phyloP scores from a whole-genome alignment of 768 basidiomycete genomes.

The Suillus paluster region DNA sequence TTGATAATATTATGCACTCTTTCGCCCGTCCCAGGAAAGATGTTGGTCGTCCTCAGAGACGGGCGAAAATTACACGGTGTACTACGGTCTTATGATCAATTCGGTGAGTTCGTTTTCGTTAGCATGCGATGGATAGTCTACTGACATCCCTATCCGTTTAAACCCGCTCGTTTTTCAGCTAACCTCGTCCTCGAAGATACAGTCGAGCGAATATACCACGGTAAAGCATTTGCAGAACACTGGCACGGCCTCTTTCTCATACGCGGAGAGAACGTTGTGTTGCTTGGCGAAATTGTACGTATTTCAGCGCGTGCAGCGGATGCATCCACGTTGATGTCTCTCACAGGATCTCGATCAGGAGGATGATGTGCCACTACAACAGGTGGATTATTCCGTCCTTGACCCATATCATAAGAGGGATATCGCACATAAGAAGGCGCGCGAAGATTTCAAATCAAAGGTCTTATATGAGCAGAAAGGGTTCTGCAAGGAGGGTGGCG shows the following conservation, averaged over 20 bases:
- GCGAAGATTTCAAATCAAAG: slow-evolving; percentile 84
- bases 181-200: slow-evolving; percentile 98
- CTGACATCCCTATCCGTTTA: slow-evolving; percentile 2
- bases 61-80: slow-evolving; percentile 97
- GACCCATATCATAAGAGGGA: slow-evolving; percentile 76
- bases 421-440: slow-evolving; percentile 71
- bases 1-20: slow-evolving; percentile 24
- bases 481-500: slow-evolving; percentile 94
- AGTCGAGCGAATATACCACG: slow-evolving; percentile 93
- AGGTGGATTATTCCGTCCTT: slow-evolving; percentile 73
- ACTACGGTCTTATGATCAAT: slow-evolving; percentile 96
- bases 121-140: neutral
- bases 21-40: slow-evolving; percentile 76
- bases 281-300: slow-evolving; percentile 95
- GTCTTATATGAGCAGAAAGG: slow-evolving; percentile 84
- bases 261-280: slow-evolving; percentile 96
- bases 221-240: slow-evolving; percentile 84
- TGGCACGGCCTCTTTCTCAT: slow-evolving; percentile 92
- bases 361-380: slow-evolving; percentile 81
- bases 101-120: slow-evolving; percentile 62
- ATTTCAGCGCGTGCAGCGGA: neutral
- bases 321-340: slow-evolving; percentile 5
- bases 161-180: slow-evolving; percentile 51
- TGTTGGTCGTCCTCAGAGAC: slow-evolving; percentile 95
- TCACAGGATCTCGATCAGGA: slow-evolving; percentile 88